Evolutionary conservation across 352 stramenopile species (phyloP), one percentile per base, ranked within the genome.

Genomic region (Phytopythium aichiense): DNA sequence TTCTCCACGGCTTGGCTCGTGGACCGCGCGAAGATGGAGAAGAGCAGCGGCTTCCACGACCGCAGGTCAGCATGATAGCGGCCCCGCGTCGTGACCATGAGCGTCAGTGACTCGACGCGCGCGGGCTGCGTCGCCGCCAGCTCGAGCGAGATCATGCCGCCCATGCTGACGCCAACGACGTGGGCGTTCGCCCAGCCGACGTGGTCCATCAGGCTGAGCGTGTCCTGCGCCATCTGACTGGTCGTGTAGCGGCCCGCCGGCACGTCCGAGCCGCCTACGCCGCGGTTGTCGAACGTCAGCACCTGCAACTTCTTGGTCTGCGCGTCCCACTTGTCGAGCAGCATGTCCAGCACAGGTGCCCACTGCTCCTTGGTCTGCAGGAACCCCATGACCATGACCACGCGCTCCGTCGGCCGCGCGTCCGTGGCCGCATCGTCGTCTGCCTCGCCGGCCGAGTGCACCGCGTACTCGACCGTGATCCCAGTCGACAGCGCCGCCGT

Each of bases 241-340:
- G 72, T 86, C 30, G 66, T 81, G 48, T 86, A 86, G n/a, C 71
- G 62, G 2, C 64, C 58, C 4, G 59, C 63, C 7, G 76, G 76
- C 28, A 60, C 64, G 40, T 77, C 72, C 11, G 63, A 79, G 23
- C 72, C 71, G n/a, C 76, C 76, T 7, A 63, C 66, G 12, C 76
- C 76, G 49, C 74, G 76, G 45, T 86, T 86, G 64, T 86, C 76
- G 22, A 83, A 68, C 8, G 71, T 78, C 20, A 83, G 67, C 16
- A 86, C 58, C 37, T 67, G 42, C 18, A 79, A 72, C 20, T 55
- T 60, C 45, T 66, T 70, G 43, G 46, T 35, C 7, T 62, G 67
- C 20, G 37, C 33, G 30, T 70, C 50, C 71, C 71, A 81, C 31
- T 69, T 67, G 28, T 68, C 61, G 9, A 85, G 22, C 18, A 82